These are phyloP conservation scores for Cadophora gregata DNA, from an alignment of 2,329 filamentous ascomycete species.

Conservation along the genomic window DNA sequence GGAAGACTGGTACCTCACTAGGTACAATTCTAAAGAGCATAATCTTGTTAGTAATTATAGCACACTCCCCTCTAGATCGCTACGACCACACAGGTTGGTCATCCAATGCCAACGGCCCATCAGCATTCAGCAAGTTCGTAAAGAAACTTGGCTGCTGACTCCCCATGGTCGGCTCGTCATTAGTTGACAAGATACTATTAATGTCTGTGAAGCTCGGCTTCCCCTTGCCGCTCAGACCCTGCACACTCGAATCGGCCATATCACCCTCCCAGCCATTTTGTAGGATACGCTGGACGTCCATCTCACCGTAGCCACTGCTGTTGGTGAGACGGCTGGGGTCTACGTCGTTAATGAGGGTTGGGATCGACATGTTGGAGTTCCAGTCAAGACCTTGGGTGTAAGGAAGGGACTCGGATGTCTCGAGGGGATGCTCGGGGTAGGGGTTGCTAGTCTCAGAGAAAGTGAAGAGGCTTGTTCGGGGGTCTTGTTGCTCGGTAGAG, in stretches of 20 bases:
- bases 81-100: background rate
- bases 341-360: constrained; percentile 39
- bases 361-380: constrained; percentile 46
- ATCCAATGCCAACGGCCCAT: constrained; percentile 32
- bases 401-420: constrained; percentile 45
- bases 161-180: constrained; percentile 28
- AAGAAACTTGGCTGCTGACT: constrained; percentile 33
- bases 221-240: constrained; percentile 34
- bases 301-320: constrained; percentile 51
- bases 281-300: constrained; percentile 66
- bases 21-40: too few relatives aligned
- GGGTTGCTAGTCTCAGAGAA: constrained; percentile 37
- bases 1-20: too few relatives aligned
- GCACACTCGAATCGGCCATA: constrained; percentile 23
- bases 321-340: constrained; percentile 33
- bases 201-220: constrained; percentile 41
- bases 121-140: constrained; percentile 35
- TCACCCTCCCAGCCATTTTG: constrained; percentile 55
- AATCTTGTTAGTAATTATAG: background rate
- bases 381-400: constrained; percentile 52
- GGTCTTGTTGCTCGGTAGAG: constrained; percentile 28
- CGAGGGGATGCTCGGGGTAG: constrained; percentile 32
- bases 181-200: constrained; percentile 38
- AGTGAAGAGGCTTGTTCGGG: constrained; percentile 23
- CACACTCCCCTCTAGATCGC: background rate